Base-by-base conservation (phyloP, 257 asterid genomes). In the Fraxinus anomala region DNA sequence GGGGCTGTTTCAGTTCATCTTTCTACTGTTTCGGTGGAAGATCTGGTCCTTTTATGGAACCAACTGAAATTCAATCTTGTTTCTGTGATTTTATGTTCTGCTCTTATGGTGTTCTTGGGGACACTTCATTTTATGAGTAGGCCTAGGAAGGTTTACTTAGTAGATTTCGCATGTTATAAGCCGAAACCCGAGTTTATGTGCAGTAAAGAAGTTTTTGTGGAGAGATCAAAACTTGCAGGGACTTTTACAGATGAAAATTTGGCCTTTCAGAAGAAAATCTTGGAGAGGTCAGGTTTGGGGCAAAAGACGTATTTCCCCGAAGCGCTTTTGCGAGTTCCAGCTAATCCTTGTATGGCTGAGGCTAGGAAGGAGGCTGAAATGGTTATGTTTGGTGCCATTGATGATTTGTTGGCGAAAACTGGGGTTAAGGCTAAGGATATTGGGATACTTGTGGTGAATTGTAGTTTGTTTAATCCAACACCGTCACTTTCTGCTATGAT, bases 101-200 rank as follows among this genome's bases (percentile, higher is more conserved):
- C 76, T 11, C 28, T 85, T 1, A 23, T 75, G 54, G 77, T 86
- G 37, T 77, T 81, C 72, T 31, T 83, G 37, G 81, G 79, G 4
- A 81, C 76, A 1, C 37, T 73, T 72, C 42, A 71, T 56, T 76
- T 78, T 16, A 75, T 81, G 82, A 68, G 77, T 14, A 75, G 82
- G 71, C 85, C 85, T 21, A 76, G 84, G 68, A 76, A 81, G 42
- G 86, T 86, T 10, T 86, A 83, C 69, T 26, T 86, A 2, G 82
- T 86, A 0, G 86, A 86, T 76, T 86, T 86, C 54, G 80, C 86
- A 42, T 83, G 87, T 70, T 86, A 76, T 68, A 81, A 86, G 37
- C 86, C 87, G 3, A 39, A 77, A 10, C 81, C 80, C 1, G 82
- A 86, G 5, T 71, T 67, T 13, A 73, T 83, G 84, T 74, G 82